Conservation (phyloP, 768 basidiomycete species). For the Boletales sp. region DNA sequence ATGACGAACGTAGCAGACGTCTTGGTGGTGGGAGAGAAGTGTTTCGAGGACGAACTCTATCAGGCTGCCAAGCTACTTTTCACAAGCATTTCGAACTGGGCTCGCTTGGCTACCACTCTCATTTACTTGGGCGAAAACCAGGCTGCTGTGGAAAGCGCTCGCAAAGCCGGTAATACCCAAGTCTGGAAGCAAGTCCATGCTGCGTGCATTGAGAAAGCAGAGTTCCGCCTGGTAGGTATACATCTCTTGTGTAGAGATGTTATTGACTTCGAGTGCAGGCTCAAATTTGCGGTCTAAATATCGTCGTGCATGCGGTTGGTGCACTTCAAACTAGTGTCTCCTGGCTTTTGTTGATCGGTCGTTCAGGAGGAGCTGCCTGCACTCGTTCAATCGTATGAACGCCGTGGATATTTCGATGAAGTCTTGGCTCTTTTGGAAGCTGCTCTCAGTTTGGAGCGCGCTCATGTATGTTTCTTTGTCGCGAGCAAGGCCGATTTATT, state of each 20-base stretch:
- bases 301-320: slow-evolving; percentile 82
- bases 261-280: slow-evolving; percentile 45
- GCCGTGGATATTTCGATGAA: slow-evolving; percentile 91
- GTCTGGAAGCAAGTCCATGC: slow-evolving; percentile 99
- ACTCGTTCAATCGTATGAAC: slow-evolving; percentile 82
- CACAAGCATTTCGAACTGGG: slow-evolving; percentile 98
- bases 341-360: background rate
- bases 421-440: slow-evolving; percentile 89
- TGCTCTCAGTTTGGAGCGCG: slow-evolving; percentile 93
- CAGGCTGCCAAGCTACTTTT: slow-evolving; percentile 96
- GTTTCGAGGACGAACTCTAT: slow-evolving; percentile 97
- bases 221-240: slow-evolving; percentile 77
- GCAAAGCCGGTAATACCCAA: slow-evolving; percentile 98
- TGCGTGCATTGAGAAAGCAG: slow-evolving; percentile 95
- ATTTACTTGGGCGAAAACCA: slow-evolving; percentile 99
- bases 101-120: slow-evolving; percentile 93
- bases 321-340: slow-evolving; percentile 12
- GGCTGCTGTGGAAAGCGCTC: slow-evolving; percentile 96
- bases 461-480: slow-evolving; percentile 56
- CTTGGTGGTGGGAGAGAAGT: slow-evolving; percentile 97
- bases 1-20: slow-evolving; percentile 99
- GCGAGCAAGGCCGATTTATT: slow-evolving; percentile 3
- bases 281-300: slow-evolving; percentile 98
- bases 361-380: slow-evolving; percentile 71
- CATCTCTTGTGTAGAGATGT: background rate